phyloP scores from a whole-genome alignment of 192 early-diverging fungal species.

The Backusella parvicylindrica region DNA sequence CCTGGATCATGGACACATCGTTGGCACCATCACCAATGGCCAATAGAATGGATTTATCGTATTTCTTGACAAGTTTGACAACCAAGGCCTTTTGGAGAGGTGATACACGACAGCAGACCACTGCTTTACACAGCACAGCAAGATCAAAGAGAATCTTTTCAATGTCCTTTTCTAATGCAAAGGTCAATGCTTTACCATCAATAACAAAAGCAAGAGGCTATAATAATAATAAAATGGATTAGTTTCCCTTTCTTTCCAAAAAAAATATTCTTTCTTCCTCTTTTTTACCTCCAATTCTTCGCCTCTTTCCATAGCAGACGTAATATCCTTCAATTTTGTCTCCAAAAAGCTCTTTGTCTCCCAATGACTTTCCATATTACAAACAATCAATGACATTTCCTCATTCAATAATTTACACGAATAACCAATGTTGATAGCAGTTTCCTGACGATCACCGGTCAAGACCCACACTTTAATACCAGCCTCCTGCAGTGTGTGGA shows the following conservation, averaged over 20 bases:
- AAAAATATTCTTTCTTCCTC: neutral
- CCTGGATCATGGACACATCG: constrained; percentile 99
- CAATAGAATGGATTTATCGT: constrained; percentile 81
- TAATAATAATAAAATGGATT: neutral
- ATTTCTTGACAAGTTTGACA: constrained; percentile 95
- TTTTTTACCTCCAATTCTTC: constrained; percentile 39
- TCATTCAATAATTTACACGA: constrained; percentile 94
- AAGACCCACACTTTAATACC: constrained; percentile 98
- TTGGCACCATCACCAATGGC: constrained; percentile 99
- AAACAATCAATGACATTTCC: constrained; percentile 92
- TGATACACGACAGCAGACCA: constrained; percentile 97
- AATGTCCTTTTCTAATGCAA: constrained; percentile 86
- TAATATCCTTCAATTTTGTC: constrained; percentile 81
- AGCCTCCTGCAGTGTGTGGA: constrained; percentile 91
- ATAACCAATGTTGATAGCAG: constrained; percentile 98
- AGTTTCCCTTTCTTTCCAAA: neutral
- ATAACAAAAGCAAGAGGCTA: constrained; percentile 86
- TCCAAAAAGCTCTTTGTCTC: constrained; percentile 92
- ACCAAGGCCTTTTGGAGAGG: constrained; percentile 97
- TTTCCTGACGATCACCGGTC: constrained; percentile 97
- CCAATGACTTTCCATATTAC: constrained; percentile 90
- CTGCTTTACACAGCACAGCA: constrained; percentile 89
- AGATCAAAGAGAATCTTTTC: constrained; percentile 83
- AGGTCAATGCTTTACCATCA: constrained; percentile 89
- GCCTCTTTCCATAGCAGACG: constrained; percentile 41